Evolutionary conservation across 768 basidiomycete genomes (phyloP), one percentile per base, ranked within the genome.

Genomic region (Amanita exitialis): DNA sequence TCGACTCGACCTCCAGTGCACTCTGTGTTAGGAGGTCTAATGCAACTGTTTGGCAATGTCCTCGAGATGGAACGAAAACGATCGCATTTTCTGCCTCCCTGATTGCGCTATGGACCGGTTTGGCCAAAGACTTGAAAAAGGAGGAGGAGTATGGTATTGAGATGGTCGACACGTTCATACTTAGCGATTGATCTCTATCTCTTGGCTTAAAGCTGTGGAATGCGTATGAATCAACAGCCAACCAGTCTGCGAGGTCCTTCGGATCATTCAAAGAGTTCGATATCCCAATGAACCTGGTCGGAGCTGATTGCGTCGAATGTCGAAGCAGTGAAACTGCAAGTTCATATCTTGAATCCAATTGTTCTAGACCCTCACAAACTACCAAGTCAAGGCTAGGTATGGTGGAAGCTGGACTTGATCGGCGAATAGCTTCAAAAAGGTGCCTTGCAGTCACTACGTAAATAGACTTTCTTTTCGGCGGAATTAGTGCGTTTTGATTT

Each of bases 111-210:
- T 94, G 89, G 1, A 85, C 82, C 3, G 95, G 92, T 62, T 91
- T 94, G 43, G 87, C 80, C 85, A 98, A 96, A 2, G 83, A 78
- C 60, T 93, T 94, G 67, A 92, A 83, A 16, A 98, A 72, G 0
- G 90, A 82, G 0, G 86, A 76, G 3, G 94, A 96, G 58, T 92
- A 82, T 0, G 91, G 80, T 41, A 92, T 86, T 15, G 82, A 84
- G 68, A 95, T 97, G 0, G 90, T 77, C 49, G 87, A 82, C 10
- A 80, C 76, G 15, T 77, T 75, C 27, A 81, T 75, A 6, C 71
- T 69, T 16, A 98, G 68, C 0, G 90, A 75, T 57, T 90, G 87
- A 53, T 91, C 89, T 34, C 94, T 82, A 59, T 91, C 86, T 38
- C 72, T 78, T 1, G 94, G 87, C 5, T 79, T 74, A 73, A 99